Evolutionary conservation across 768 basidiomycete species (phyloP).

Genomic region (Rhodotorula babjevae): DNA sequence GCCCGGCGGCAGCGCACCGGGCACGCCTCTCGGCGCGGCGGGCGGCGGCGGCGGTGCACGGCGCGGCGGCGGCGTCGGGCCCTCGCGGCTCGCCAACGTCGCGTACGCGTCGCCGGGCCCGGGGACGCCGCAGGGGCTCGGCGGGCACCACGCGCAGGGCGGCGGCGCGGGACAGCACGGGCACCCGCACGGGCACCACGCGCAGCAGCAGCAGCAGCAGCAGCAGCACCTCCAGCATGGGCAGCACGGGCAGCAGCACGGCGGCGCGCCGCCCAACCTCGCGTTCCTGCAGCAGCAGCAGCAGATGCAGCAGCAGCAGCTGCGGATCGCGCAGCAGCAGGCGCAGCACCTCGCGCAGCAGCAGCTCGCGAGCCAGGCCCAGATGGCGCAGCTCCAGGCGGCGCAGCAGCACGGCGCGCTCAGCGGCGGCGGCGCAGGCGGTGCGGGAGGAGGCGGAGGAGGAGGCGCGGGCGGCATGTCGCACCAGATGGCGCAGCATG

Average conservation of each 20-base stretch:
- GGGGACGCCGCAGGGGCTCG: conserved; percentile 1
- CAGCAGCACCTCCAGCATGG: conserved; percentile 14
- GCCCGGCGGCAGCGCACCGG: neutral
- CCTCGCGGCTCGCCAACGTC: conserved; percentile 34
- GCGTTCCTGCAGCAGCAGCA: conserved; percentile 30
- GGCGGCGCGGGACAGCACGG: too few relatives aligned
- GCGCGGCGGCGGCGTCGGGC: conserved; percentile 3
- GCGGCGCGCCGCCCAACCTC: conserved; percentile 5
- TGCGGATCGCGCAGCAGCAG: conserved; percentile 20
- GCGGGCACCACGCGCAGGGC: too few relatives aligned
- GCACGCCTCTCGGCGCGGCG: conserved; percentile 13
- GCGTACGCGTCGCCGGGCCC: conserved; percentile 21
- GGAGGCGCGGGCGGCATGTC: too few relatives aligned
- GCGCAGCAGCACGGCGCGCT: conserved; percentile 1
- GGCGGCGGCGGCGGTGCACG: neutral
- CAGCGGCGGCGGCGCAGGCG: conserved; percentile 21
- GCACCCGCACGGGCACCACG: neutral
- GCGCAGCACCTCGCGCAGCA: conserved; percentile 8
- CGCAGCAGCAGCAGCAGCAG: conserved; percentile 32
- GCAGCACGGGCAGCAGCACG: conserved; percentile 6
- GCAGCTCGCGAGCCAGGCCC: neutral
- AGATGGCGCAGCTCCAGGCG: conserved; percentile 15
- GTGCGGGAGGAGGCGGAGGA: neutral
- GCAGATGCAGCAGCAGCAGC: conserved; percentile 29
- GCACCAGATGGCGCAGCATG: neutral